These are phyloP conservation scores for Tolypocladium guangdongense DNA, from an alignment of 2,329 filamentous ascomycete species.

Conservation along the genomic window DNA sequence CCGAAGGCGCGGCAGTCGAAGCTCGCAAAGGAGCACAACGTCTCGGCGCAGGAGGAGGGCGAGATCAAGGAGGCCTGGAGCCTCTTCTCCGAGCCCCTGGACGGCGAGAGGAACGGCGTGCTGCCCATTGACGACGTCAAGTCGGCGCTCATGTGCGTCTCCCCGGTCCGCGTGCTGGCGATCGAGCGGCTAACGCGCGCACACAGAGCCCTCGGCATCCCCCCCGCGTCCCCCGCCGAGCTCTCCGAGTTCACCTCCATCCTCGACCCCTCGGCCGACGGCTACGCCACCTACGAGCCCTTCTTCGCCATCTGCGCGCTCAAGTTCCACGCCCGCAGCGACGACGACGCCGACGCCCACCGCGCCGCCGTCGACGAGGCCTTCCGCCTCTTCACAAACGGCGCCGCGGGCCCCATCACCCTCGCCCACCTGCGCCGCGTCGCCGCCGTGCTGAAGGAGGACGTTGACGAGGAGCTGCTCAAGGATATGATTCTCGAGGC, in stretches of 20 bases:
- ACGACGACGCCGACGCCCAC: constrained; percentile 42
- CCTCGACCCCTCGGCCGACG: constrained; percentile 72
- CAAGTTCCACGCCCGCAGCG: constrained; percentile 57
- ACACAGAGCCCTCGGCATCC: constrained; percentile 70
- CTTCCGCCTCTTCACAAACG: constrained; percentile 66
- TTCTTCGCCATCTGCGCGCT: constrained; percentile 86
- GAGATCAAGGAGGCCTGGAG: constrained; percentile 87
- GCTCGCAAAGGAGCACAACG: constrained; percentile 83
- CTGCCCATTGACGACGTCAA: constrained; percentile 58
- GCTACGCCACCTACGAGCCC: constrained; percentile 65
- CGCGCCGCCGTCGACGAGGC: constrained; percentile 67
- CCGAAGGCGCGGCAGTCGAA: constrained; percentile 57
- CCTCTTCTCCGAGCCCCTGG: constrained; percentile 63
- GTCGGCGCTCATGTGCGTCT: constrained; percentile 58
- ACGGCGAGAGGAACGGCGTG: constrained; percentile 62
- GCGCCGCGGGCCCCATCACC: constrained; percentile 52
- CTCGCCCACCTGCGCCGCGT: constrained; percentile 68
- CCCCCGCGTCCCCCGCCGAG: constrained; percentile 51
- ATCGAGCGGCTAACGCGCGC: background rate
- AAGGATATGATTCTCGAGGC: constrained; percentile 94
- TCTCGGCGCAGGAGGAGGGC: constrained; percentile 71
- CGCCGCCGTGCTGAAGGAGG: constrained; percentile 73
- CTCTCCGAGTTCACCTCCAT: constrained; percentile 66
- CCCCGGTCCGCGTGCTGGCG: too few species aligned
- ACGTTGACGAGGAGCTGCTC: constrained; percentile 70